Conservation (phyloP, 2,329 filamentous ascomycete species). For the Talaromyces marneffei region DNA sequence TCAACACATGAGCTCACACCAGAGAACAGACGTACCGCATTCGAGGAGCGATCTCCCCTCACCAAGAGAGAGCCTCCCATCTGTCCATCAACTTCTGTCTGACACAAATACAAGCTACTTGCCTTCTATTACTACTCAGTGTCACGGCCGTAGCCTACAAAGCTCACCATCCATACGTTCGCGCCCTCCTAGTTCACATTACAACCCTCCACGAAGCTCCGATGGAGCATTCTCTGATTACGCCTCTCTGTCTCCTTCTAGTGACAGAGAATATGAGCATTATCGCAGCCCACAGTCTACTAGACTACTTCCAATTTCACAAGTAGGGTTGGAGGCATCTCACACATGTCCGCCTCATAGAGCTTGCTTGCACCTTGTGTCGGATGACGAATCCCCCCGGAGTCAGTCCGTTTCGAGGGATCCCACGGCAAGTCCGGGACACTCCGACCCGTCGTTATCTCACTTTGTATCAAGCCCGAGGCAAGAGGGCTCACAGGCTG, state of each 20-base stretch:
- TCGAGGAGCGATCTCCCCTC: neutral
- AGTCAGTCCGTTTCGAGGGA: neutral
- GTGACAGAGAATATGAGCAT: neutral
- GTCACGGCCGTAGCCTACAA: slow-evolving; percentile 3
- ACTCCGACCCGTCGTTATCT: neutral
- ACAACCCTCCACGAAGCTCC: neutral
- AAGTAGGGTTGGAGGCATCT: slow-evolving; percentile 22
- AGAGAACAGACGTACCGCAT: slow-evolving; percentile 3
- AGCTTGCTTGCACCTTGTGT: neutral
- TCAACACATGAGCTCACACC: neutral
- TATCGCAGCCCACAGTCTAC: neutral
- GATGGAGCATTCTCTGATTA: neutral
- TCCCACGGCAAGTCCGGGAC: slow-evolving; percentile 5
- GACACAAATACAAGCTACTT: slow-evolving; percentile 3
- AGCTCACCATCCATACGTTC: slow-evolving; percentile 4
- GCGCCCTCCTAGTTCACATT: slow-evolving; percentile 6
- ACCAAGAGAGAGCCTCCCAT: slow-evolving; percentile 27
- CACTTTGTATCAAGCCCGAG: neutral
- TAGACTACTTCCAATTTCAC: slow-evolving; percentile 27
- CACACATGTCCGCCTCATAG: neutral
- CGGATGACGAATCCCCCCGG: neutral
- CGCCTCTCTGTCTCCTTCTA: neutral
- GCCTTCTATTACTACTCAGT: neutral
- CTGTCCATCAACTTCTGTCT: slow-evolving; percentile 35
- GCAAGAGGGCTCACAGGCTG: slow-evolving; percentile 17